Base-by-base conservation (phyloP, 164 flowering plant genomes). In the Santalum album region DNA sequence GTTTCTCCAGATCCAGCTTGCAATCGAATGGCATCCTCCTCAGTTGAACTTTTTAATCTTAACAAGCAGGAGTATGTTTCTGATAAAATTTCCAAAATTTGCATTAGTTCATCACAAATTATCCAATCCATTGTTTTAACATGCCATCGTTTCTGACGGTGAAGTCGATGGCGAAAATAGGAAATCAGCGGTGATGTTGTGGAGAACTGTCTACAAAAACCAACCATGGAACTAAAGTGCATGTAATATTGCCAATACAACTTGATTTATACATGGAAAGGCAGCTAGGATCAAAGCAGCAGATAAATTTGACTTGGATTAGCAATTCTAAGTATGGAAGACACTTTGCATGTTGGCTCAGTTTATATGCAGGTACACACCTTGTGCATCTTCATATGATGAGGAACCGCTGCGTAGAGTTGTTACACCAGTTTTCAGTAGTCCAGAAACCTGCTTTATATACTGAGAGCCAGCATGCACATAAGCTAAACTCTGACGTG, bases 1-100 rank as follows among this genome's bases (percentile, higher is more conserved):
- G 82, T 72, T 73, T 90, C 98, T 46, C 88, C 79, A 49, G 98
- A 87, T 57, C 98, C 98, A 58, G 90, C 86, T 67, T 82, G 96
- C 98, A 90, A 74, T 42, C 69, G 69, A 42, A 87, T 59, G 26
- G 74, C 75, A 63, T 87, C 95, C 35, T 76, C 91, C 67, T 82
- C 96, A 36, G 70, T 45, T 54, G 81, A 79, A 65, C 92, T 90
- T 72, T 90, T 90, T 65, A 90, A 60, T 66, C 87, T 75, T 61
- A 90, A 64, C 36, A 68, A 53, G 66, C 95, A 87, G 21, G 85
- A 71, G 68, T 86, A 82, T 11, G 81, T 68, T 71, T 87, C 98
- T 90, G 79, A 49, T 12, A 53, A 60, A 46, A 69, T 42, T 54
- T 19, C 46, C 26, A 19, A 23, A 54, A 26, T 48, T 26, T 24